Base-by-base conservation (phyloP, 768 basidiomycete genomes). In the Chalciporus sphaerocephalus region DNA sequence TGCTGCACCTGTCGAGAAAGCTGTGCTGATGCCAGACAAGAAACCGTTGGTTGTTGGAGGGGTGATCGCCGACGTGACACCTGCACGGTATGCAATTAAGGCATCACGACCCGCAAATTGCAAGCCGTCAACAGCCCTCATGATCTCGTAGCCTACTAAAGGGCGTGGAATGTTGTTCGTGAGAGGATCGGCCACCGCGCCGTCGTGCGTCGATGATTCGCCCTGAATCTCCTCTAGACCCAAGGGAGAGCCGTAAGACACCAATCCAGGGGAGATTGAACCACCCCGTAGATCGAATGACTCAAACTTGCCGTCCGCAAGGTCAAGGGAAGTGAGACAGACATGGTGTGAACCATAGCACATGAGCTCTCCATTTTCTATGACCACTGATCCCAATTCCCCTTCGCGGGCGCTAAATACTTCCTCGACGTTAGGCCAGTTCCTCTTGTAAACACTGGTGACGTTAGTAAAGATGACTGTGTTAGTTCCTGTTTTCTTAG, bases 71-170 rank as follows among this genome's bases (percentile, higher is more conserved):
- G 67, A 69, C 0, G 83, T 83, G 5, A 86, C 84, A 9, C 86
- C 86, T 11, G 73, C 61, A 21, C 75, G 75, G 48, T 85, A 85
- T 1, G 82, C 83, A 36, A 87, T 70, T 32, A 81, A 58, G 15
- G 74, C 70, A 42, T 80, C 74, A 9, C 80, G 78, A 15, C 81
- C 77, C 2, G 72, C 73, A 55, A 85, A 90, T 47, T 77, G 75
- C 24, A 88, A 71, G 0, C 91, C 90, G 58, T 93, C 90, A 4
- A 76, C 75, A 8, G 86, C 91, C 25, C 73, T 73, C 18, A 78
- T 66, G n/a, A 77, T 60, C n/a, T 65, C 62, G 5, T 62, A 61
- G 0, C 64, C 70, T 3, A 55, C 64, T 12, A 69, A 46, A 27
- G 76, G 50, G 2, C 45, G 46, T 8, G 76, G 75, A 11, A 70